A percentile compares a stretch with the other conserved stretches of the same genome.
These are phyloP conservation scores for Solioccasus polychromus DNA, from an alignment of 768 basidiomycete genomes.

Conservation along the genomic window DNA sequence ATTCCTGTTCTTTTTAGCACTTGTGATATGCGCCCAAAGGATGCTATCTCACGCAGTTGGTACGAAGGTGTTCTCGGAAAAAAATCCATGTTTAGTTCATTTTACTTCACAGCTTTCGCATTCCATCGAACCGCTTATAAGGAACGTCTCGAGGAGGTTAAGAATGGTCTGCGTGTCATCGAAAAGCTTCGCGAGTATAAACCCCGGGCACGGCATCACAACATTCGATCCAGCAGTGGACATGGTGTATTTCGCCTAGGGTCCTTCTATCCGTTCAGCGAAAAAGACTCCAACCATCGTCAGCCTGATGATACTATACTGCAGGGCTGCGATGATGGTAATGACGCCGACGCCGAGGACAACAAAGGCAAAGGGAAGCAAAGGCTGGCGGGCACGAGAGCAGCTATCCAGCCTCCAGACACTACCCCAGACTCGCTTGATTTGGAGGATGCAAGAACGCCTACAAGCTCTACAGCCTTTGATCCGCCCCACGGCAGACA, in stretches of 20 bases:
- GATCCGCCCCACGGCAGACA: constrained; percentile 7
- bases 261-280: constrained; percentile 36
- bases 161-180: constrained; percentile 52
- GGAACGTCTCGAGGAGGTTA: constrained; percentile 64
- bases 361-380: constrained; percentile 32
- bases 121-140: constrained; percentile 78
- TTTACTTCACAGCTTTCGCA: constrained; percentile 47
- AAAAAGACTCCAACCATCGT: constrained; percentile 41
- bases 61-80: constrained; percentile 12
- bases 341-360: constrained; percentile 31
- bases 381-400: constrained; percentile 6
- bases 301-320: constrained; percentile 23
- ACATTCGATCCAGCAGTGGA: constrained; percentile 33
- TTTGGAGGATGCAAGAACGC: constrained; percentile 9
- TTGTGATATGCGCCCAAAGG: constrained; percentile 60
- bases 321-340: constrained; percentile 27
- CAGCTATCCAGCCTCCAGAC: constrained; percentile 4
- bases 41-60: constrained; percentile 70
- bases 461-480: constrained; percentile 3
- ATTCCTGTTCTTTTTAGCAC: constrained; percentile 72
- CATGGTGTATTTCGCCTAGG: constrained; percentile 40
- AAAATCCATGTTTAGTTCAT: background rate
- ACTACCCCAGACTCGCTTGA: constrained; percentile 6
- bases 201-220: constrained; percentile 39
- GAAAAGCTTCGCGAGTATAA: constrained; percentile 67